Percentiles rank a stretch among this genome's conserved stretches.
phyloP scores from a whole-genome alignment of 176 grass and related monocot genomes.

The Carex cristatella region DNA sequence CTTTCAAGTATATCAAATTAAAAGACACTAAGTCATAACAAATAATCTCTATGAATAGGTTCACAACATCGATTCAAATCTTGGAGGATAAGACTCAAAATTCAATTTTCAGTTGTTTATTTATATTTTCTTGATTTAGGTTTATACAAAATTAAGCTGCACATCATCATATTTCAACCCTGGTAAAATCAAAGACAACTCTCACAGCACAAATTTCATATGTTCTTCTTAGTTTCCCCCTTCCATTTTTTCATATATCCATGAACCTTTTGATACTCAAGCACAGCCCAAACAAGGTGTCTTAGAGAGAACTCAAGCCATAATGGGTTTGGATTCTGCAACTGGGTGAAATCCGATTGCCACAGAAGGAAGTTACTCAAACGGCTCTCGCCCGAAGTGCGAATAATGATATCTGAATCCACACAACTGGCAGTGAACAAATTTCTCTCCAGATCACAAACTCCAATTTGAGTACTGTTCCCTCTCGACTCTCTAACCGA shows the following conservation, averaged over 20 bases:
- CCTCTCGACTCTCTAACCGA: conserved; percentile 34
- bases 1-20: neutral
- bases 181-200: too few relatives aligned
- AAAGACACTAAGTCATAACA: neutral
- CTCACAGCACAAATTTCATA: too few relatives aligned
- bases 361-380: conserved; percentile 82
- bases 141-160: too few relatives aligned
- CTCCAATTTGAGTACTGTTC: conserved; percentile 2
- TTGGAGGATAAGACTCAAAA: neutral
- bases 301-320: conserved; percentile 73
- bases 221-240: conserved; percentile 18
- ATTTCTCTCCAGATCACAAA: conserved; percentile 47
- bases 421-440: conserved; percentile 46
- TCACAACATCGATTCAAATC: neutral
- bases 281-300: conserved; percentile 54
- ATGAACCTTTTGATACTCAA: conserved; percentile 63
- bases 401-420: conserved; percentile 64
- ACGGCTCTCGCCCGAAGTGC: conserved; percentile 66
- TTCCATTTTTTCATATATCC: conserved; percentile 48
- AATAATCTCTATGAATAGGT: neutral
- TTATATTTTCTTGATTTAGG: too few relatives aligned
- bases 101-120: too few relatives aligned
- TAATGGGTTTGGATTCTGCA: conserved; percentile 58
- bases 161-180: too few relatives aligned
- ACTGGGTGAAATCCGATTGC: conserved; percentile 56